phyloP scores from a whole-genome alignment of 176 grass and related monocot species.

The Zizania latifolia region DNA sequence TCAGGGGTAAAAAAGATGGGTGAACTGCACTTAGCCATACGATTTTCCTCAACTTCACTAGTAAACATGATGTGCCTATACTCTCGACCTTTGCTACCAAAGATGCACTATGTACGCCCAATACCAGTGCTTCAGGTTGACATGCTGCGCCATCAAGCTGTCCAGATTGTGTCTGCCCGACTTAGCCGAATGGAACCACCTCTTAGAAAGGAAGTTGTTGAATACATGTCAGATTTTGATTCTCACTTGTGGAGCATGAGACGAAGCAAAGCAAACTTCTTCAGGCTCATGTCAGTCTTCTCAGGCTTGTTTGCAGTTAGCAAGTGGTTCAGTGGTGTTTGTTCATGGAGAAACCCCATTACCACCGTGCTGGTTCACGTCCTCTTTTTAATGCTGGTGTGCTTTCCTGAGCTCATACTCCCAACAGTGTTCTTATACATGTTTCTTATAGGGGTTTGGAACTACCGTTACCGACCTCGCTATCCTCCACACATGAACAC shows the following conservation, averaged over 20 bases:
- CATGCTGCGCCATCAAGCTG: constrained; percentile 75
- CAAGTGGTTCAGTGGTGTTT: constrained; percentile 85
- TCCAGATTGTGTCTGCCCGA: constrained; percentile 83
- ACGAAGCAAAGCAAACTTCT: constrained; percentile 92
- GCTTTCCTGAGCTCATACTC: constrained; percentile 91
- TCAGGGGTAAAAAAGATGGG: constrained; percentile 99
- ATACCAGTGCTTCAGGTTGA: constrained; percentile 84
- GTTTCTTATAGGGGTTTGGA: constrained; percentile 95
- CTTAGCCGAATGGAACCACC: constrained; percentile 92
- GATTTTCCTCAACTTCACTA: constrained; percentile 83
- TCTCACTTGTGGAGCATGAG: constrained; percentile 98
- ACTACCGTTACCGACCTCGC: constrained; percentile 78
- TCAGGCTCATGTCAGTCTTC: constrained; percentile 90
- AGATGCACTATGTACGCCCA: constrained; percentile 91
- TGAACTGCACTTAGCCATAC: constrained; percentile 83
- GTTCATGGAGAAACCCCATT: constrained; percentile 81
- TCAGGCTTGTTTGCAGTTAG: constrained; percentile 64
- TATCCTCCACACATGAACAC: constrained; percentile 99
- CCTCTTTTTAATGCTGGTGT: constrained; percentile 85
- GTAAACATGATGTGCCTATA: constrained; percentile 89
- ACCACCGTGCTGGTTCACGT: constrained; percentile 89
- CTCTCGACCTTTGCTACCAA: constrained; percentile 76
- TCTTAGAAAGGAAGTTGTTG: constrained; percentile 89
- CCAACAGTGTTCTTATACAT: constrained; percentile 90
- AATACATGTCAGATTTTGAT: constrained; percentile 94